phyloP scores from a whole-genome alignment of 441 rosid species.

The Macaranga tanarius region DNA sequence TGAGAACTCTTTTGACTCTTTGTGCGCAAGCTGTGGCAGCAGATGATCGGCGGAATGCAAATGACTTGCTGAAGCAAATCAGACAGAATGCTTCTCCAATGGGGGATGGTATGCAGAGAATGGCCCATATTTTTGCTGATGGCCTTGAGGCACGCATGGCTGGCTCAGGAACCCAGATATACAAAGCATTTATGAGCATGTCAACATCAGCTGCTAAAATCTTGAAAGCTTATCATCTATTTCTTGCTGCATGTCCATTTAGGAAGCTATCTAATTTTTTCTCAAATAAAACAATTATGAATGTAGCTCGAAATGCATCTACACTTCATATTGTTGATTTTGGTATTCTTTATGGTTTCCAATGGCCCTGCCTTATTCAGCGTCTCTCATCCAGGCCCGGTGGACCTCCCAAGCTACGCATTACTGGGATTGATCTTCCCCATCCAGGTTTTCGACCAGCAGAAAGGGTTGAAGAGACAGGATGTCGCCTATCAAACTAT shows the following conservation, averaged over 20 bases:
- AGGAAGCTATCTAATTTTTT: conserved; percentile 35
- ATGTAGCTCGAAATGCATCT: conserved; percentile 35
- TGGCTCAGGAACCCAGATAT: conserved; percentile 63
- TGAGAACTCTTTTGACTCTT: conserved; percentile 49
- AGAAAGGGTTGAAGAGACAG: conserved; percentile 60
- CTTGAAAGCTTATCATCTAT: conserved; percentile 63
- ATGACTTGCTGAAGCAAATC: conserved; percentile 56
- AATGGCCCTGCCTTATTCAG: conserved; percentile 58
- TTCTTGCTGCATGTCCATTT: conserved; percentile 45
- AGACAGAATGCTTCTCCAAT: conserved; percentile 64
- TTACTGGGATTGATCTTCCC: conserved; percentile 68
- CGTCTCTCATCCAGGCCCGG: conserved; percentile 42
- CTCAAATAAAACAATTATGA: conserved; percentile 39
- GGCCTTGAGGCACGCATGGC: conserved; percentile 81
- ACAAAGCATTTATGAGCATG: conserved; percentile 43
- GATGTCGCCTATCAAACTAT: conserved; percentile 53
- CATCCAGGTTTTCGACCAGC: conserved; percentile 60
- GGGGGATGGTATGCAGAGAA: conserved; percentile 83
- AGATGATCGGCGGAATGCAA: conserved; percentile 56
- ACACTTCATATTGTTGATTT: conserved; percentile 64
- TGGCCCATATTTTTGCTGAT: conserved; percentile 68
- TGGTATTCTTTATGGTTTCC: conserved; percentile 68
- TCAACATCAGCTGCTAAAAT: conserved; percentile 56
- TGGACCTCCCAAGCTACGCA: conserved; percentile 60
- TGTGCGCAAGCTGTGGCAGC: conserved; percentile 60